Conservation (phyloP, 257 asterid genomes). For the Pogostemon cablin region DNA sequence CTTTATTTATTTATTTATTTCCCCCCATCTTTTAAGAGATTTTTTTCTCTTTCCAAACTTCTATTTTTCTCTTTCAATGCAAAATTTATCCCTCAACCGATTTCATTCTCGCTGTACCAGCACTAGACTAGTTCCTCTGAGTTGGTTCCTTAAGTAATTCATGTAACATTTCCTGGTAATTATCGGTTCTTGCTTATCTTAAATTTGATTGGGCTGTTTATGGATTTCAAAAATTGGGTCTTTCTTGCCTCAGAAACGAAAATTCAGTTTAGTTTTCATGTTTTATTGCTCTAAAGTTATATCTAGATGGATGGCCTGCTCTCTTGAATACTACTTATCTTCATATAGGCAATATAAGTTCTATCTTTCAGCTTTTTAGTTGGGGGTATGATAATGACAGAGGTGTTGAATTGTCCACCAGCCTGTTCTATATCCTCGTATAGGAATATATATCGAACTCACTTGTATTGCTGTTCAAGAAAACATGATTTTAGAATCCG, state of each 20-base stretch:
- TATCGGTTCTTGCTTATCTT: conserved; percentile 11
- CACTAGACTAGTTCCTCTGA: background rate
- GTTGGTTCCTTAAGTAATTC: background rate
- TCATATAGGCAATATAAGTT: conserved; percentile 20
- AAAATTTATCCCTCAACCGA: background rate
- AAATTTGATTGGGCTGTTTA: conserved; percentile 13
- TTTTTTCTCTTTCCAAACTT: background rate
- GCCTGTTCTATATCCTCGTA: conserved; percentile 31
- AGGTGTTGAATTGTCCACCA: conserved; percentile 34
- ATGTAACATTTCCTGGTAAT: conserved; percentile 20
- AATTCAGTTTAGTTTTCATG: conserved; percentile 9
- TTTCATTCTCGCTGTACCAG: conserved; percentile 4
- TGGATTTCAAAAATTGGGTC: conserved; percentile 20
- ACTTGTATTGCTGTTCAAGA: conserved; percentile 26
- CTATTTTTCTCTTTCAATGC: background rate
- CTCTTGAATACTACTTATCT: conserved; percentile 29
- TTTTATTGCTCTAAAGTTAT: conserved; percentile 4
- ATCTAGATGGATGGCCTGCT: background rate
- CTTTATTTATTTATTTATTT: too few species aligned
- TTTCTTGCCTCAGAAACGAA: conserved; percentile 19
- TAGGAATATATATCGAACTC: conserved; percentile 25
- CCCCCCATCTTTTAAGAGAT: background rate
- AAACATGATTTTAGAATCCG: conserved; percentile 31
- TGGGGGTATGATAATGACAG: conserved; percentile 43
- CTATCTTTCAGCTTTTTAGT: conserved; percentile 24